phyloP scores from a whole-genome alignment of 495 filamentous ascomycete genomes.

The Hyaloscypha hepaticicola region DNA sequence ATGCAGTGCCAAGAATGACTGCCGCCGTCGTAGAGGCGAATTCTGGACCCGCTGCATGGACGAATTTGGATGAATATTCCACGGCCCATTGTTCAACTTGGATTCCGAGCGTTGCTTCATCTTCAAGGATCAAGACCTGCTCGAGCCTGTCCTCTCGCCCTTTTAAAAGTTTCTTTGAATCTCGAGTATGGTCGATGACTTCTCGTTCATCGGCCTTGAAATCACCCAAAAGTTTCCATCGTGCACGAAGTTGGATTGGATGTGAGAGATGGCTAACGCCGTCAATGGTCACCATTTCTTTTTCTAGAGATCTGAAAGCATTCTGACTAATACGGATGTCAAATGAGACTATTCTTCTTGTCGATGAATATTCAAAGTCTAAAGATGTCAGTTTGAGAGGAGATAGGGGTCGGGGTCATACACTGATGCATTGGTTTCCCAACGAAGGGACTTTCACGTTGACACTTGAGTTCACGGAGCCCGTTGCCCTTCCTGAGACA shows the following conservation, averaged over 20 bases:
- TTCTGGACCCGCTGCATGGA: conserved; percentile 18
- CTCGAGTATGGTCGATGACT: conserved; percentile 4
- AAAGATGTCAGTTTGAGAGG: conserved; percentile 1
- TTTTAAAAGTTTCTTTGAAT: neutral
- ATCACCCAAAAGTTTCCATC: neutral
- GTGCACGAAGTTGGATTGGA: conserved; percentile 14
- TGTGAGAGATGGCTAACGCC: conserved; percentile 20
- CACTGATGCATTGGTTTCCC: conserved; percentile 25
- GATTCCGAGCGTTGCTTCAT: neutral
- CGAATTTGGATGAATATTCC: conserved; percentile 25
- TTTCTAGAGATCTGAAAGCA: neutral
- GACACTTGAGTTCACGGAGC: conserved; percentile 25
- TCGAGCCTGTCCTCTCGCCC: neutral
- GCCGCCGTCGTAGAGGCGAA: conserved; percentile 23
- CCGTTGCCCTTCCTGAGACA: conserved; percentile 22
- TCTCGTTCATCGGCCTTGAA: conserved; percentile 1
- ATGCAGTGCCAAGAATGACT: conserved; percentile 24
- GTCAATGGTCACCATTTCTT: conserved; percentile 17
- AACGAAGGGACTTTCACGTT: conserved; percentile 25
- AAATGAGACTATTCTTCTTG: conserved; percentile 18
- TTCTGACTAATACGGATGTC: neutral
- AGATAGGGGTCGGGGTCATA: neutral
- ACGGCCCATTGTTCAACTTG: conserved; percentile 25
- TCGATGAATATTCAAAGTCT: conserved; percentile 26
- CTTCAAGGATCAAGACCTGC: conserved; percentile 13